These are phyloP conservation scores for Emmonsia crescens DNA, from an alignment of 2,329 filamentous ascomycete species.

Conservation along the genomic window DNA sequence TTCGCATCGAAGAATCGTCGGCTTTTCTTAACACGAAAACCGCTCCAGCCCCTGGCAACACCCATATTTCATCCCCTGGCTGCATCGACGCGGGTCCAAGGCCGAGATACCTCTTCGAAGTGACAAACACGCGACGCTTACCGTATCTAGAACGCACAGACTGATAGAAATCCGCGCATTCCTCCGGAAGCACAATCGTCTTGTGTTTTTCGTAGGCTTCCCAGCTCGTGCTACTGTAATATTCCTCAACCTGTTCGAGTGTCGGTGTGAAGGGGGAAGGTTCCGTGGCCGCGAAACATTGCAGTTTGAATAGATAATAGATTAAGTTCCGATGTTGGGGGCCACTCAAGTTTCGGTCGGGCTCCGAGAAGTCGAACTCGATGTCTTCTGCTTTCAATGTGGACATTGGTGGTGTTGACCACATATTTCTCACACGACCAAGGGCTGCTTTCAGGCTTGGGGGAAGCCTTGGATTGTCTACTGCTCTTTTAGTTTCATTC, in stretches of 20 bases:
- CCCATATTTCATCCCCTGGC: conserved; percentile 10
- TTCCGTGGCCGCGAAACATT: conserved; percentile 1
- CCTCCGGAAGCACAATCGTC: neutral
- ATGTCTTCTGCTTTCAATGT: neutral
- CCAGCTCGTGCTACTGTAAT: neutral
- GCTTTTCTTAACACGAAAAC: conserved; percentile 8
- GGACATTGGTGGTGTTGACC: conserved; percentile 1
- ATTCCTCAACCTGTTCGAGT: conserved; percentile 2
- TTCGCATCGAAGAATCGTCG: neutral
- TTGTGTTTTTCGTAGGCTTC: neutral
- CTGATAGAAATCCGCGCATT: neutral
- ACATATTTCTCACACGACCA: neutral
- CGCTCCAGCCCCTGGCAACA: conserved; percentile 10
- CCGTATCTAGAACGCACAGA: conserved; percentile 6
- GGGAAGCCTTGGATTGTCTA: neutral
- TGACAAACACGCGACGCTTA: conserved; percentile 9
- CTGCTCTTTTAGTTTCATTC: neutral
- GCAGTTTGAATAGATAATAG: conserved; percentile 2
- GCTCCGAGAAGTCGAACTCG: neutral
- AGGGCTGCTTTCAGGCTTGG: neutral
- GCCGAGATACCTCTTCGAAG: conserved; percentile 9
- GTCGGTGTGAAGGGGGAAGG: conserved; percentile 3
- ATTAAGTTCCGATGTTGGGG: neutral
- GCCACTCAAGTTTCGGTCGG: neutral
- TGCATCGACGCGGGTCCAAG: conserved; percentile 6